A percentile compares a stretch with the other conserved stretches of the same genome.
phyloP scores from a whole-genome alignment of 257 asterid species.

The Marsdenia floribunda region DNA sequence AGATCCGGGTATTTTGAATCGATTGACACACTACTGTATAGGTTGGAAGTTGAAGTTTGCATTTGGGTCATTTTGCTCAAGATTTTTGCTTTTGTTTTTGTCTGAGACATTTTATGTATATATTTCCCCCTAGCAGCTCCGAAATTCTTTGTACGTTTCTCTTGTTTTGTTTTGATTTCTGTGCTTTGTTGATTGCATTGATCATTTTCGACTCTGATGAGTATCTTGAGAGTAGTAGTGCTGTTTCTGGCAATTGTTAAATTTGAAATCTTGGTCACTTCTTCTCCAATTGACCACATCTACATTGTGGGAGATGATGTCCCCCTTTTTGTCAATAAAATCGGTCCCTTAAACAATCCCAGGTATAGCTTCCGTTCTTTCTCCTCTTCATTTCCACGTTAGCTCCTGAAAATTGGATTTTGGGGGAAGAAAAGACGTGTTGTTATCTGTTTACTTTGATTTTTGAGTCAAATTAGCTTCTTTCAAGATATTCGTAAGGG shows the following conservation, averaged over 20 bases:
- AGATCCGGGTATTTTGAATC: too few species aligned
- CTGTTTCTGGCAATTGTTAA: slow-evolving; percentile 20
- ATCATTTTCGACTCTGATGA: slow-evolving; percentile 11
- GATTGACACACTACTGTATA: too few species aligned
- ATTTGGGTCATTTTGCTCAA: neutral
- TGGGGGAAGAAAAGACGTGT: neutral
- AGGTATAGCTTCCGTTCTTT: slow-evolving; percentile 36
- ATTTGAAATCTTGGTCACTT: neutral
- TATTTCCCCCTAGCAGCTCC: neutral
- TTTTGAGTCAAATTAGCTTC: neutral
- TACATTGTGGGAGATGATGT: slow-evolving; percentile 74
- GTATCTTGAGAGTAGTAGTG: neutral
- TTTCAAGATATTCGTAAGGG: neutral
- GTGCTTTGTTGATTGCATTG: neutral
- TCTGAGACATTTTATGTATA: neutral
- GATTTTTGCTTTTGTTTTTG: neutral
- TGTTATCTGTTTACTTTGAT: neutral
- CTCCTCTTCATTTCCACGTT: neutral
- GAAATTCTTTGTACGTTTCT: neutral
- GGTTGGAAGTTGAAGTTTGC: neutral
- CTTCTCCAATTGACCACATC: slow-evolving; percentile 30
- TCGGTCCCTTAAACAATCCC: slow-evolving; percentile 84
- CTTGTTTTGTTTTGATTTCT: neutral
- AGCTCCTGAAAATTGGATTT: neutral
- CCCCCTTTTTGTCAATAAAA: slow-evolving; percentile 67